These are phyloP conservation scores for Solanum sitiens DNA, from an alignment of 257 asterid genomes.

Conservation along the genomic window DNA sequence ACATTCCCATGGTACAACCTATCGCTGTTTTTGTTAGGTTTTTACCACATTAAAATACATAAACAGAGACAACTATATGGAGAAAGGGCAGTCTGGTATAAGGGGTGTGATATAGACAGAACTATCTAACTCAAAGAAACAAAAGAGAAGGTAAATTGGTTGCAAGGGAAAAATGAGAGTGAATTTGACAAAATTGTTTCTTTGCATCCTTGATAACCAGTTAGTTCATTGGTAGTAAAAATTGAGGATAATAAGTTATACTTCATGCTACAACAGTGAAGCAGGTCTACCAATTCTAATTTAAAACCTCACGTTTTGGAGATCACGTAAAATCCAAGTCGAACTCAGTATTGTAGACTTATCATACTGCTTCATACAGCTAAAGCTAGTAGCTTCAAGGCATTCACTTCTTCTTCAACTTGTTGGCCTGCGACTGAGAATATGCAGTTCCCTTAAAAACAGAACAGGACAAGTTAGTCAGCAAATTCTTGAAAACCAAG, in stretches of 20 bases:
- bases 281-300: conserved; percentile 7
- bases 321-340: conserved; percentile 9
- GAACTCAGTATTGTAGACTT: not conserved
- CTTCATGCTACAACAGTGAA: conserved; percentile 49
- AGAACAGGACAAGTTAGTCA: not conserved
- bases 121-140: not conserved
- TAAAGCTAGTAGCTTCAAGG: not conserved
- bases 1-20: not conserved
- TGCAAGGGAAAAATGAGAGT: not conserved
- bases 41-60: not conserved
- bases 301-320: conserved; percentile 14
- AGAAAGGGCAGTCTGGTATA: not conserved
- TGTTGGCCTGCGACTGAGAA: conserved; percentile 48
- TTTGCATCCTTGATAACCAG: conserved; percentile 18
- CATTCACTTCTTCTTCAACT: conserved; percentile 80
- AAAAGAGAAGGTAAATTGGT: not conserved
- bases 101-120: not conserved
- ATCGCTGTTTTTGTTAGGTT: not conserved
- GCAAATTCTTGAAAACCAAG: not conserved
- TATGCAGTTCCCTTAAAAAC: conserved; percentile 74
- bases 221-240: conserved; percentile 6
- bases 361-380: conserved; percentile 7
- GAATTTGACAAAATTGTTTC: conserved; percentile 36
- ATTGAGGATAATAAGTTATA: conserved; percentile 3
- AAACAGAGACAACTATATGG: not conserved